Evolutionary conservation across 805 yeast species (phyloP).

Genomic region (Monosporozyma solicola): DNA sequence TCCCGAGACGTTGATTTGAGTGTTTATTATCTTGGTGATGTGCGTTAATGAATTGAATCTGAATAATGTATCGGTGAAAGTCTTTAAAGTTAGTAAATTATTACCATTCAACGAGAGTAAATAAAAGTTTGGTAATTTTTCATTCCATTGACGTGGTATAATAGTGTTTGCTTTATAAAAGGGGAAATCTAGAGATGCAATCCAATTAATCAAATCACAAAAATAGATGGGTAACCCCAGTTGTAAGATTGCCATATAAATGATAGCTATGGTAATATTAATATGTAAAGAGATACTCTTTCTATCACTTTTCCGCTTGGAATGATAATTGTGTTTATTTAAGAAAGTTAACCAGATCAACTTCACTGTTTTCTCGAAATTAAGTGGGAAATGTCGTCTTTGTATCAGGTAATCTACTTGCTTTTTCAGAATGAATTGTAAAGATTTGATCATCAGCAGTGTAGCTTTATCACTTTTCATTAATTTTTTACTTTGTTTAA

Average conservation of each 20-base stretch:
- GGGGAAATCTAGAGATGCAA: constrained; percentile 41
- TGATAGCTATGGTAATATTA: constrained; percentile 29
- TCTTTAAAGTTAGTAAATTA: constrained; percentile 27
- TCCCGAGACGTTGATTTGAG: constrained; percentile 9
- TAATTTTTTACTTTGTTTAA: constrained; percentile 11
- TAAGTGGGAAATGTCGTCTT: constrained; percentile 24
- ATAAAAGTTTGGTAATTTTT: constrained; percentile 34
- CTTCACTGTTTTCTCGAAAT: constrained; percentile 30
- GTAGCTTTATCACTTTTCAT: constrained; percentile 44
- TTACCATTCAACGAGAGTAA: constrained; percentile 34
- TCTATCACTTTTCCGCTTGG: not conserved
- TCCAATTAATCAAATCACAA: constrained; percentile 38
- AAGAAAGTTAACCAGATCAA: constrained; percentile 30
- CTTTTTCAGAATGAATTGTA: constrained; percentile 42
- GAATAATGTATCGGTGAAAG: not conserved
- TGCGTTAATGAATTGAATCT: not conserved
- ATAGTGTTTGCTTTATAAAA: constrained; percentile 34
- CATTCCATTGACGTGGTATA: constrained; percentile 33
- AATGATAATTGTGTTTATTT: not conserved
- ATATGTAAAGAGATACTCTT: constrained; percentile 13
- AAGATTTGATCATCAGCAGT: constrained; percentile 35
- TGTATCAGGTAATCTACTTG: constrained; percentile 38
- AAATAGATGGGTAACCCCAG: constrained; percentile 43
- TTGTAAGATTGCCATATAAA: constrained; percentile 44
- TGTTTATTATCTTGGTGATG: constrained; percentile 6